Evolutionary conservation across 179 eudicot species (phyloP), one percentile per base, ranked within the genome.

Genomic region (Spinacia oleracea): DNA sequence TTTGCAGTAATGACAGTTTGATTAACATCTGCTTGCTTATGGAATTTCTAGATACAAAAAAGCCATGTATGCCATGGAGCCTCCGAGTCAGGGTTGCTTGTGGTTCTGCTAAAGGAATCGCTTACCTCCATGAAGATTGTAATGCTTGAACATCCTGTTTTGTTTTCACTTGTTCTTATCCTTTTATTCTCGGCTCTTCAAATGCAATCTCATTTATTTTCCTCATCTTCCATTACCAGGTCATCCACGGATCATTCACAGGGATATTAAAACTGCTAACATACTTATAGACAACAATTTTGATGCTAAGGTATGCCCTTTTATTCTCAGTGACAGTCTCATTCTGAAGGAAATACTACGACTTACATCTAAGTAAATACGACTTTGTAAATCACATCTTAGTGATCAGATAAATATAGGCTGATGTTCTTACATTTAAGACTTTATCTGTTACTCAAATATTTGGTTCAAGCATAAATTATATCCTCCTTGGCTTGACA

Each of bases 81-180:
- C 88, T 85, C 64, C 86, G 98, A 78, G 93, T 95, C 43, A 93
- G 83, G 88, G 95, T 89, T 70, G 98, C 98, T 71, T 88, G 93
- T 80, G 98, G 98, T 88, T 92, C 98, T 72, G 98, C 98, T 76
- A 91, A 92, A 45, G 98, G 98, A 81, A 69, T 95, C 45, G 93
- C 98, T 74, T 95, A 95, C 89, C 91, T 95, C 77, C 98, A 95
- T 74, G 98, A 95, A 95, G 97, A 89, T 75, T 95, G 98, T 95
- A 91, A 91, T 64, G 34, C 77, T 62, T 48, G 50, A 25, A 15
- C 32, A 15, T 72, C 73, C 27, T 23, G 46, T 51, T 59, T 34
- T 50, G 21, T 23, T 73, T 70, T 55, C 12, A 20, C 56, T 48
- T 35, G 10, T 55, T 66, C 23, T 4, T 1, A 51, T 67, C 53